A percentile compares a stretch with the other conserved stretches of the same genome.
phyloP scores from a whole-genome alignment of 179 eudicot species.

The Nepenthes alata region DNA sequence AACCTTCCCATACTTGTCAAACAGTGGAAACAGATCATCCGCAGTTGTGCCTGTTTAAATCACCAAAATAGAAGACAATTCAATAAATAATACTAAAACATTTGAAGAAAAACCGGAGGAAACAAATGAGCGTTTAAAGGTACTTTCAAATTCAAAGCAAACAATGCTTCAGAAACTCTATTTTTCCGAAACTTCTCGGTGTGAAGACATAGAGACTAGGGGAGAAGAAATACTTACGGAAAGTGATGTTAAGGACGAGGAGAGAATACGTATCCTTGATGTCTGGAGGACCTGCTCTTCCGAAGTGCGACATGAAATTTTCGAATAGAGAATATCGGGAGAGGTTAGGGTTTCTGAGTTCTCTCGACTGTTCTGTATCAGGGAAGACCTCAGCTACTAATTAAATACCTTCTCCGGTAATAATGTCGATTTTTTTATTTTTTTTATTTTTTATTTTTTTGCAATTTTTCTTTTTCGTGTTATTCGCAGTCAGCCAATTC shows the following conservation, averaged over 20 bases:
- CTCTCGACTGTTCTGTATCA: too few relatives aligned
- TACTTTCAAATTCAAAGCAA: too few relatives aligned
- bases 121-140: too few relatives aligned
- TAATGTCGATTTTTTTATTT: too few relatives aligned
- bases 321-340: not conserved
- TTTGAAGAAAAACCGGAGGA: not conserved
- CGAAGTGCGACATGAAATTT: slow-evolving; percentile 68
- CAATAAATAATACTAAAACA: not conserved
- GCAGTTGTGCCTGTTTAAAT: slow-evolving; percentile 56
- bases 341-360: not conserved
- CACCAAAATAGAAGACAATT: not conserved
- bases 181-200: not conserved
- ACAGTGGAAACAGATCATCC: slow-evolving; percentile 87
- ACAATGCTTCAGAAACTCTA: too few relatives aligned
- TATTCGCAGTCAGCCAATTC: too few relatives aligned
- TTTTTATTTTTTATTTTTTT: too few relatives aligned
- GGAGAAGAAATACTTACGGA: slow-evolving; percentile 31
- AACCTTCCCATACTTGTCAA: slow-evolving; percentile 90
- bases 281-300: slow-evolving; percentile 92
- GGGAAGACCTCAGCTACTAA: too few relatives aligned
- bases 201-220: not conserved
- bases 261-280: slow-evolving; percentile 91
- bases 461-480: too few relatives aligned
- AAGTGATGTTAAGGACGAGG: slow-evolving; percentile 89
- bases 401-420: too few relatives aligned